Conservation (phyloP, 2,329 filamentous ascomycete species). For the Aureobasidium zeae region DNA sequence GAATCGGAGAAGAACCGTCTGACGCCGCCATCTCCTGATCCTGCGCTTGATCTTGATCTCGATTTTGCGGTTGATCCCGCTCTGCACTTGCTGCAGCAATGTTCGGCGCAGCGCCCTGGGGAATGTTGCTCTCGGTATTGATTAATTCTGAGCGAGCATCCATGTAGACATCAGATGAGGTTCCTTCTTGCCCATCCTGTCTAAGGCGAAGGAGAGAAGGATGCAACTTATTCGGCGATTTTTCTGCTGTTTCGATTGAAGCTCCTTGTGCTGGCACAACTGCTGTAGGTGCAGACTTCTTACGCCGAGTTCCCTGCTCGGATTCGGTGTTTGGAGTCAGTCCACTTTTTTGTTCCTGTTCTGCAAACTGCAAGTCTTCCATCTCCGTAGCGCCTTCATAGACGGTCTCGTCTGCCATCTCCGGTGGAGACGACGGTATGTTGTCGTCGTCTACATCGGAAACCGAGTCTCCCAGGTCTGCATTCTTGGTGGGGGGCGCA, state of each 20-base stretch:
- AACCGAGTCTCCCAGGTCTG: background rate
- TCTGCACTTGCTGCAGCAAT: background rate
- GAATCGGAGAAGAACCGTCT: conserved; percentile 3
- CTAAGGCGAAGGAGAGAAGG: background rate
- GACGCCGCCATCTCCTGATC: background rate
- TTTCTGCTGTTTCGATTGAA: background rate
- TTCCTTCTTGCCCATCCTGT: background rate
- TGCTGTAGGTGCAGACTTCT: no score
- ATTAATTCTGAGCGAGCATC: conserved; percentile 1
- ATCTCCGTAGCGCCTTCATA: conserved; percentile 8
- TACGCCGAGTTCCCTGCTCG: background rate
- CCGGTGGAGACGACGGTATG: conserved; percentile 18
- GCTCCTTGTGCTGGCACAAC: background rate
- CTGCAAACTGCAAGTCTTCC: background rate
- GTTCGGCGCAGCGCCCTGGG: background rate
- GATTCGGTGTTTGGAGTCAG: background rate
- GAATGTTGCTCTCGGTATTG: background rate
- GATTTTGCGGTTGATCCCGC: background rate
- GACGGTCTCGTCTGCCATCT: conserved; percentile 15
- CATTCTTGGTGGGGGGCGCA: background rate
- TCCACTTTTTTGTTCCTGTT: background rate
- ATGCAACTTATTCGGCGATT: background rate
- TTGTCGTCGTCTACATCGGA: conserved; percentile 13
- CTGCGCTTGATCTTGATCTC: background rate
- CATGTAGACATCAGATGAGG: conserved; percentile 2